Base-by-base conservation (phyloP, 2,329 filamentous ascomycete genomes). In the Didymosphaeria variabile region DNA sequence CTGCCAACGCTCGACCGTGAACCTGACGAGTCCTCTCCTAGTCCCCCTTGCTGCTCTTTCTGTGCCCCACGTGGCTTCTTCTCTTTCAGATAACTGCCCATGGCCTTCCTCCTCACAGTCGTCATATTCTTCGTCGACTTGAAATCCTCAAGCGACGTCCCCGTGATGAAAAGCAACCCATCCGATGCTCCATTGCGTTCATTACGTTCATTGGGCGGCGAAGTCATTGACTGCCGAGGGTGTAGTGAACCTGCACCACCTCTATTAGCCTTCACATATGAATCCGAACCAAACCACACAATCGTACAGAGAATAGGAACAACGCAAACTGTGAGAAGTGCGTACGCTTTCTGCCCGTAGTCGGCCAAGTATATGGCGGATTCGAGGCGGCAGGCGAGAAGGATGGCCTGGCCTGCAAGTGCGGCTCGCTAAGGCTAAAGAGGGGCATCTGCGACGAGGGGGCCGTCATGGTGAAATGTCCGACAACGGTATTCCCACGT, bases 51-150 rank as follows among this genome's bases (percentile, higher is more conserved):
- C 38, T 40, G 54, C 38, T 57, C 60, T 23, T 61, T 67, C 1
- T 32, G 29, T 23, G 59, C 61, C n/a, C 40, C 54, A 17, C 46
- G 46, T 42, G 65, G 57, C 26, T 67, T 70, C 62, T 72, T 68
- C 26, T 65, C 67, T 8, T 68, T 67, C 15, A 79, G 53, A 32
- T 69, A 74, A 47, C 67, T 66, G 19, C 63, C 67, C 77, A 79
- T 79, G 5, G 77, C 77, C 53, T 69, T 67, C 46, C 74, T 74
- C 40, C 77, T 75, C 38, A 79, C 72, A 34, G 58, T 62, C 19
- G 71, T 74, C 75, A 79, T 78, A 32, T 65, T 63, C 46, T 66
- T 62, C 53, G 66, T 73, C 8, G 72, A 61, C 60, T 72, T 78
- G 59, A 79, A 71, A 17, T 74, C 71, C 5, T 62, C 68, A 26